These are phyloP conservation scores for Nitzschia sp. DNA, from an alignment of 108 stramenopile species.

Conservation along the genomic window DNA sequence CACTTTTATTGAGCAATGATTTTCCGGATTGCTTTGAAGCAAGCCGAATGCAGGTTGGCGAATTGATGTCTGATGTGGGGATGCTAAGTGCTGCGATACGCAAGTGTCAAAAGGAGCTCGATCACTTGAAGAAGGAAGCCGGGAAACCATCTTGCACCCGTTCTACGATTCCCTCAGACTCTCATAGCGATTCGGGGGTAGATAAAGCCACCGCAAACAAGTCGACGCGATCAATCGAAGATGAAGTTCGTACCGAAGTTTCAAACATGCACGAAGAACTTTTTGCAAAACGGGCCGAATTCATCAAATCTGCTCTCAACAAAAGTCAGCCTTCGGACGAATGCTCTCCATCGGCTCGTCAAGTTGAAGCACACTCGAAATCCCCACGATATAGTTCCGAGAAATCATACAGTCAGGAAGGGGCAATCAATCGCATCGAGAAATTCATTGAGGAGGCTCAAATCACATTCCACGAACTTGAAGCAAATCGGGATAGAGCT, in stretches of 20 bases:
- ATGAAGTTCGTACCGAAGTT: conserved; percentile 14
- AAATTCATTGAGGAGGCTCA: conserved; percentile 58
- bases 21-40: conserved; percentile 73
- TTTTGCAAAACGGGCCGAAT: conserved; percentile 12
- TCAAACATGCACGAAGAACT: conserved; percentile 14
- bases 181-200: conserved; percentile 8
- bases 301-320: conserved; percentile 7
- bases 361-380: background rate
- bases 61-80: conserved; percentile 63
- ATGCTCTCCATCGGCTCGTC: background rate
- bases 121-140: conserved; percentile 50
- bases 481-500: conserved; percentile 51
- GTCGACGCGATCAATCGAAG: background rate
- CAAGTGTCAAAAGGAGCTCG: conserved; percentile 71
- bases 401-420: conserved; percentile 20
- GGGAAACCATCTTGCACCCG: conserved; percentile 5
- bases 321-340: conserved; percentile 1
- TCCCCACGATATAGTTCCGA: background rate
- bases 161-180: background rate
- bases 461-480: conserved; percentile 36
- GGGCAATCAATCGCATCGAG: conserved; percentile 59
- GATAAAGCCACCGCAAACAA: background rate
- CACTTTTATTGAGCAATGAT: conserved; percentile 57
- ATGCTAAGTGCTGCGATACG: conserved; percentile 43
- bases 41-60: conserved; percentile 64